A percentile compares a stretch with the other conserved stretches of the same genome.
Evolutionary conservation across 2,329 filamentous ascomycete genomes (phyloP).

Genomic region (Alternaria arborescens): DNA sequence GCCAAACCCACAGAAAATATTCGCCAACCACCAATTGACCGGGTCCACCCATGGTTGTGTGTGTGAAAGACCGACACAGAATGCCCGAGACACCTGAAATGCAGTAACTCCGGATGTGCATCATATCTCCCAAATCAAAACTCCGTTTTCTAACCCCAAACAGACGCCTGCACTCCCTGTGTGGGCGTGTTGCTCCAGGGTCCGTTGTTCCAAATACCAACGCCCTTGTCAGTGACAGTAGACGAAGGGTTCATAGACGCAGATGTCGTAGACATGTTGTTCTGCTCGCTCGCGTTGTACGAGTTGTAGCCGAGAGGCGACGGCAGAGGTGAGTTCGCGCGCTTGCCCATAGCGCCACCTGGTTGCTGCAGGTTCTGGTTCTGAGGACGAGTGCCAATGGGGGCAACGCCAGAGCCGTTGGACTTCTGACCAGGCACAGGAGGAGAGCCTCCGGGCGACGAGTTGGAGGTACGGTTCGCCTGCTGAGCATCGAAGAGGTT

Average conservation of each 20-base stretch:
- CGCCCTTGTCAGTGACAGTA: conserved; percentile 55
- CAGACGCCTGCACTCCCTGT: conserved; percentile 87
- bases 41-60: conserved; percentile 38
- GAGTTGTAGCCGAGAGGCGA: conserved; percentile 77
- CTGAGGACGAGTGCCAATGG: conserved; percentile 87
- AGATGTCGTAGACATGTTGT: conserved; percentile 58
- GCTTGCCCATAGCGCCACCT: conserved; percentile 73
- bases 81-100: conserved; percentile 55
- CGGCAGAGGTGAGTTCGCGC: conserved; percentile 88
- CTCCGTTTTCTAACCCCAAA: conserved; percentile 76
- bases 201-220: conserved; percentile 74
- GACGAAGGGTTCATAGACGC: conserved; percentile 66
- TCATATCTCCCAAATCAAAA: conserved; percentile 49
- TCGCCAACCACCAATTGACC: conserved; percentile 38
- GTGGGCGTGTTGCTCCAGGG: conserved; percentile 78
- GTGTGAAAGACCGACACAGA: conserved; percentile 48
- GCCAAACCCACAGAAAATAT: conserved; percentile 44
- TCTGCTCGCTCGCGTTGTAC: conserved; percentile 67
- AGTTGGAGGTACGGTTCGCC: conserved; percentile 80
- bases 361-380: conserved; percentile 65
- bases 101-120: conserved; percentile 55
- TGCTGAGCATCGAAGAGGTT: conserved; percentile 66
- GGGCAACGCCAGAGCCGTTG: conserved; percentile 75
- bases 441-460: conserved; percentile 84
- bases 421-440: conserved; percentile 71